Evolutionary conservation across 352 stramenopile species (phyloP), one percentile per base, ranked within the genome.

Genomic region (Blastocystis sp.): DNA sequence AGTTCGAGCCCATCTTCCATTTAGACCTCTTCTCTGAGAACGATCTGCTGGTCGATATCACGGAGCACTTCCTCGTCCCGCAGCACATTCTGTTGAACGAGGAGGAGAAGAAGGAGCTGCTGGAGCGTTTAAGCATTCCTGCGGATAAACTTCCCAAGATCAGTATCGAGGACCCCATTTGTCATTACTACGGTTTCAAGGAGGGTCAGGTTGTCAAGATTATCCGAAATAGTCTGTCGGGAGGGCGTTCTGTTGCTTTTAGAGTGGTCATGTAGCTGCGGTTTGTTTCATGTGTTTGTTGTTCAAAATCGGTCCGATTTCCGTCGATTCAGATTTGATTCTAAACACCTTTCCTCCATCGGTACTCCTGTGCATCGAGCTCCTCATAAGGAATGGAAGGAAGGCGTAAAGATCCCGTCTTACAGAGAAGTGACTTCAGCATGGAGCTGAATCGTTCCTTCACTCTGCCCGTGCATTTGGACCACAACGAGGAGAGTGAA

Each of bases 21-120:
- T 35, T 91, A 3, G 88, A 91, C 26, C 51, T 90, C 37, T 91
- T 91, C 33, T 71, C 35, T 2, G 88, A 91, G 31, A 90, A 31
- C 37, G 80, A 90, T 37, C 59, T 91, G 31, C 65, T 91, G 26
- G 88, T 91, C 41, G 88, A 91, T 45, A 91, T 91, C 39, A 91
- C 88, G 39, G 88, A 90, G 41, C 88, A 91, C 55, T 88, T 90
- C 63, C 50, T 91, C 12, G 88, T 91, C 16, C 88, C 88, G 39
- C 63, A 90, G 35, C 88, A 91, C 51, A 89, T 91, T 76, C 29
- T 80, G 12, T 31, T 91, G 55, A 81, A 39, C 45, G 82, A 90
- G 51, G 24, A 77, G 24, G 70, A 91, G 59, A 91, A 79, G 62
- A 81, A 67, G 62, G 88, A 90, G n/a, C 13, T 91, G 31, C 45